Conservation (phyloP, 2,329 filamentous ascomycete genomes). For the Cladorrhinum sp. region DNA sequence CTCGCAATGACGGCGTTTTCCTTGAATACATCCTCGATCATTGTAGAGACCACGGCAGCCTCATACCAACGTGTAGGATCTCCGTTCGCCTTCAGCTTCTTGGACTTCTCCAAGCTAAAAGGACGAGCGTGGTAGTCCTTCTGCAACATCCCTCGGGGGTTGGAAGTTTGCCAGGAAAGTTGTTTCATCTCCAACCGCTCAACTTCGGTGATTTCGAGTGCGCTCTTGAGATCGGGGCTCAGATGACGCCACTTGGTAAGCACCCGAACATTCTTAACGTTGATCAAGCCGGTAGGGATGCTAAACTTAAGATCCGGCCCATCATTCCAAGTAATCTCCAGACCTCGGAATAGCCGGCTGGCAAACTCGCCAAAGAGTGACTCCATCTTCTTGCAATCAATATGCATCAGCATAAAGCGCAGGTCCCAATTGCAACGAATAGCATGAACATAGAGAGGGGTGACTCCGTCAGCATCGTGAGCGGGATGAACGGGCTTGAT, state of each 20-base stretch:
- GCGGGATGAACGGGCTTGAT: constrained; percentile 20
- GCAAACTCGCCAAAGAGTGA: constrained; percentile 27
- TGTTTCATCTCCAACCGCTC: constrained; percentile 16
- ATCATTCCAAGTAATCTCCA: constrained; percentile 13
- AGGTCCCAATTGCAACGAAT: constrained; percentile 34
- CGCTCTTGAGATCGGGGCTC: constrained; percentile 13
- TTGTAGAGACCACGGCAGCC: constrained; percentile 29
- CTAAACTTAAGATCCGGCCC: constrained; percentile 9
- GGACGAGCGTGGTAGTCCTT: constrained; percentile 7
- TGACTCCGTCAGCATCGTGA: constrained; percentile 10
- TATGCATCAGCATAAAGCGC: constrained; percentile 26
- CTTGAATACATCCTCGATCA: constrained; percentile 26
- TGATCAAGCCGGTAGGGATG: not conserved
- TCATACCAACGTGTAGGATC: constrained; percentile 32
- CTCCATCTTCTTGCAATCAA: constrained; percentile 21
- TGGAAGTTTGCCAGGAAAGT: not conserved
- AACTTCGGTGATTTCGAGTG: constrained; percentile 26
- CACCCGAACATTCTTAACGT: constrained; percentile 16
- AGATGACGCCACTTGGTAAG: constrained; percentile 23
- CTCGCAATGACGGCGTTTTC: constrained; percentile 27
- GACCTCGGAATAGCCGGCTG: constrained; percentile 24
- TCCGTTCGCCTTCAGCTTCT: constrained; percentile 19
- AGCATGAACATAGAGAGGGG: constrained; percentile 31
- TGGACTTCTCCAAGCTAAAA: not conserved
- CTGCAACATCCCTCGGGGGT: not conserved